phyloP scores from a whole-genome alignment of 2,329 filamentous ascomycete species.

The Hortaea sp. region DNA sequence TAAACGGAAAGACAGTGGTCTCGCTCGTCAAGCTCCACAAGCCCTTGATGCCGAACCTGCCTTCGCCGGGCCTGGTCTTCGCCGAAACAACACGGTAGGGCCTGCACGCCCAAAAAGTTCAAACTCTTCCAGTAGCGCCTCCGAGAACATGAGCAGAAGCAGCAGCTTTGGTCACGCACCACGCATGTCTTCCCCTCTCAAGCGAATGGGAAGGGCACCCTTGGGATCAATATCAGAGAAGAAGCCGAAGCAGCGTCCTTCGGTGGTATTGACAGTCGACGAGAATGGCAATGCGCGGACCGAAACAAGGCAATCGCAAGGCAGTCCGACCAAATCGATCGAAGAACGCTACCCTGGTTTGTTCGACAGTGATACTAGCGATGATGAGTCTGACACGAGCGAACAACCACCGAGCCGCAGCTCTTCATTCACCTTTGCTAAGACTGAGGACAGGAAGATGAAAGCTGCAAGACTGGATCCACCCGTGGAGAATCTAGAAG shows the following conservation, averaged over 20 bases:
- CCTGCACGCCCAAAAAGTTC: conserved; percentile 12
- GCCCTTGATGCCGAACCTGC: conserved; percentile 26
- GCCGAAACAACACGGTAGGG: conserved; percentile 38
- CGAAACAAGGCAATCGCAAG: conserved; percentile 29
- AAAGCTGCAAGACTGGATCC: conserved; percentile 26
- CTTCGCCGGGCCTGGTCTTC: conserved; percentile 24
- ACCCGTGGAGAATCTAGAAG: conserved; percentile 25
- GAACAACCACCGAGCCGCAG: conserved; percentile 16
- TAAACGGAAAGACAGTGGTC: conserved; percentile 17
- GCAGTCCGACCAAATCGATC: conserved; percentile 26
- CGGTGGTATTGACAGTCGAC: conserved; percentile 36
- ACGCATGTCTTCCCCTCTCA: conserved; percentile 37
- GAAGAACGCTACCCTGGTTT: conserved; percentile 35
- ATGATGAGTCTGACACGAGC: conserved; percentile 21
- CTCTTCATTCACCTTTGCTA: conserved; percentile 21
- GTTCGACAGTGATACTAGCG: conserved; percentile 31
- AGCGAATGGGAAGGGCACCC: conserved; percentile 31
- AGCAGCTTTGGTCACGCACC: conserved; percentile 26
- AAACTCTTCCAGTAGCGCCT: conserved; percentile 21
- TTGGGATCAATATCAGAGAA: conserved; percentile 38
- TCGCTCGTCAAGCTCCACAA: conserved; percentile 30
- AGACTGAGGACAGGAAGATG: conserved; percentile 16
- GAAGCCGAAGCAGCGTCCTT: conserved; percentile 28
- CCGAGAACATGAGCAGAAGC: conserved; percentile 14
- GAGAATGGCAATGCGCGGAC: conserved; percentile 38